A percentile compares a stretch with the other conserved stretches of the same genome.
phyloP scores from a whole-genome alignment of 139 green algal species.

The Tetraselmis striata region DNA sequence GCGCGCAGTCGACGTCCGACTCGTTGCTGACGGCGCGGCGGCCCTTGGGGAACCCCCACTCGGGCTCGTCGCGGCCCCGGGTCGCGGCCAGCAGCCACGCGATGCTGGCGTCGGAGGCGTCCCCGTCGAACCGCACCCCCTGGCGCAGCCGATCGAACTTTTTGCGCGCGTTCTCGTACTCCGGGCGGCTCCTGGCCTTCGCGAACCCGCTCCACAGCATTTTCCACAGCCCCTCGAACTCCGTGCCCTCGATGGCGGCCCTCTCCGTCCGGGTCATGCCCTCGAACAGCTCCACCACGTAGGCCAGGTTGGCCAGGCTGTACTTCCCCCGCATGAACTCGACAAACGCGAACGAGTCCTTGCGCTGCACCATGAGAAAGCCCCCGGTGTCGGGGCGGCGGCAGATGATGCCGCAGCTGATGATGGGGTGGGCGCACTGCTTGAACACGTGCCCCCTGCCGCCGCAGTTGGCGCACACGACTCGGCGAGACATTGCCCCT shows the following conservation, averaged over 20 bases:
- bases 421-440: slow-evolving; percentile 12
- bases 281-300: slow-evolving; percentile 8
- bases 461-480: slow-evolving; percentile 19
- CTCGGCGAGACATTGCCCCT: no score
- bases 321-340: slow-evolving; percentile 24
- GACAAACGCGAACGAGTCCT: slow-evolving; percentile 18
- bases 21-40: slow-evolving; percentile 15
- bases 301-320: neutral
- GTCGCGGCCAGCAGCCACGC: no score
- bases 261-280: slow-evolving; percentile 15
- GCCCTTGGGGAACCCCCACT: slow-evolving; percentile 23
- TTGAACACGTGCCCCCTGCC: slow-evolving; percentile 8
- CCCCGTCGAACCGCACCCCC: no score
- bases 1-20: slow-evolving; percentile 7
- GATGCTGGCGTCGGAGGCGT: no score
- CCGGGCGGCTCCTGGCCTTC: neutral
- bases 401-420: slow-evolving; percentile 12
- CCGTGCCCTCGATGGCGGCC: neutral
- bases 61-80: slow-evolving; percentile 1
- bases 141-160: neutral
- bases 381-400: neutral
- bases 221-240: neutral
- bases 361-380: slow-evolving; percentile 24
- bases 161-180: neutral
- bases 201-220: neutral